Evolutionary conservation across 176 grass and related monocot species (phyloP).

Genomic region (Bonia amplexicaulis): DNA sequence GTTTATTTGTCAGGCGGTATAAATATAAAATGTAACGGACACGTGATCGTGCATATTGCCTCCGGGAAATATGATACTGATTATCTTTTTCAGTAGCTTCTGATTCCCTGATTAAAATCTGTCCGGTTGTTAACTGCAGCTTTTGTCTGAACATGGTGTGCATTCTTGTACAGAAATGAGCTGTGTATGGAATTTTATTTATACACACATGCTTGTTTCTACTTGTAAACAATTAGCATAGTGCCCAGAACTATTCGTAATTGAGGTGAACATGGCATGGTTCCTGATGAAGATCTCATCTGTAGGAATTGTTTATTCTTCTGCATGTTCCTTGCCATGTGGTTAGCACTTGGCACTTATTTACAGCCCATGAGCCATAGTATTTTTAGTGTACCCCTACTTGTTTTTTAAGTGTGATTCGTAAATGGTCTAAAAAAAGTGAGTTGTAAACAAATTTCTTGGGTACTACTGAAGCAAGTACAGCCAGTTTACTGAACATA

Average conservation of each 20-base stretch:
- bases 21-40: slow-evolving; percentile 45
- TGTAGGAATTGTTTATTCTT: slow-evolving; percentile 20
- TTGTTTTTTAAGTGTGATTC: background rate
- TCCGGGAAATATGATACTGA: slow-evolving; percentile 34
- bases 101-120: slow-evolving; percentile 17
- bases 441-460: slow-evolving; percentile 4
- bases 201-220: background rate
- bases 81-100: slow-evolving; percentile 33
- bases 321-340: slow-evolving; percentile 16
- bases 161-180: background rate
- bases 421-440: background rate
- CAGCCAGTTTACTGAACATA: background rate
- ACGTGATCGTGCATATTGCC: slow-evolving; percentile 28
- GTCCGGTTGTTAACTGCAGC: background rate
- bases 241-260: background rate
- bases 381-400: background rate
- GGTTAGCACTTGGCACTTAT: background rate
- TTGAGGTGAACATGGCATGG: slow-evolving; percentile 19
- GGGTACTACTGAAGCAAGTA: background rate
- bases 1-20: slow-evolving; percentile 37
- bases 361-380: background rate
- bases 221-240: slow-evolving; percentile 6
- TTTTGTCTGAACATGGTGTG: slow-evolving; percentile 22
- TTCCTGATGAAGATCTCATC: slow-evolving; percentile 17
- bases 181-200: background rate